Base-by-base conservation (phyloP, 768 basidiomycete genomes). In the Leccinum barrowsii region DNA sequence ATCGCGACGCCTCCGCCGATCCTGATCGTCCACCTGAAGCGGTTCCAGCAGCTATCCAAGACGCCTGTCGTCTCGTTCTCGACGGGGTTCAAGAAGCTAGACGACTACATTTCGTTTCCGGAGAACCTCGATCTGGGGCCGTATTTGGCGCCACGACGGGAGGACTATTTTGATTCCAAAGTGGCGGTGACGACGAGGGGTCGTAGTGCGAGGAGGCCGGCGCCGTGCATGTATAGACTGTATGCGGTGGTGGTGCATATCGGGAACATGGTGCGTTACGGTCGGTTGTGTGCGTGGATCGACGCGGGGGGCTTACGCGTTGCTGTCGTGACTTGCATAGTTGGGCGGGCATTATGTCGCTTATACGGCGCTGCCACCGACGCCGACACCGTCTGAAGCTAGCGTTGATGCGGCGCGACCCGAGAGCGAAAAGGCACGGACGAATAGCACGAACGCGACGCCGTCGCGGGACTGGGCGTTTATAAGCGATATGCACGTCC, bases 91-190 rank as follows among this genome's bases (percentile, higher is more conserved):
- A 92, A 91, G 78, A 95, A 95, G 75, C 74, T 96, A 55, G 95
- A 98, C 63, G 93, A 96, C 67, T 94, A 85, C 62, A 85, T 97
- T 24, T 82, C 90, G 48, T 98, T 97, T 74, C 95, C 95, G 0
- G 90, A 94, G 70, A 77, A 80, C 59, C 79, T 98, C 24, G 92
- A 98, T 68, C 67, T 98, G 50, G 81, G 81, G 17, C 94, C 94
- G 12, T 98, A 89, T 74, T 76, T 97, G 4, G 90, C 93, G 3
- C 95, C 95, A 2, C 80, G 78, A 67, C 85, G 82, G 65, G 89
- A 87, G 66, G 85, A 90, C 58, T 87, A 82, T 64, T 85, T 82
- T 55, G 70, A 86, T 52, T 78, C 79, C 59, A 71, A 67, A 60
- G 59, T 60, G 19, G 58, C 62, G 30, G 57, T 63, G 46, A 32